Percentiles rank a stretch among this genome's conserved stretches.
Evolutionary conservation across 148 eudicot genomes (phyloP).

Genomic region (Amaranthus cruentus): DNA sequence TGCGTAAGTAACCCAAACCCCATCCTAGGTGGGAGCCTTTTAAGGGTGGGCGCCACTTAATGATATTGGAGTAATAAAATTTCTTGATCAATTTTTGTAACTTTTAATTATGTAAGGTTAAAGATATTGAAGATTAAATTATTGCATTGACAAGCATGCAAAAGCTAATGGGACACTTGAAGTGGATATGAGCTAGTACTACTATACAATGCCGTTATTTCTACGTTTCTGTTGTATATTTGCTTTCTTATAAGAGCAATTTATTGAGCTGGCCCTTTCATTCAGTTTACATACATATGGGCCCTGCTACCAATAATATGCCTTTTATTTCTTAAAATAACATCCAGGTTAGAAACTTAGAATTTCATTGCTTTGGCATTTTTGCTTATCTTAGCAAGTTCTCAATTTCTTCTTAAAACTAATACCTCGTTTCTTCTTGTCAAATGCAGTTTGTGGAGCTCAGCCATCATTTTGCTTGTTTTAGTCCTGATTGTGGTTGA

Average conservation of each 20-base stretch:
- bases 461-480: slow-evolving; percentile 59
- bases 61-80: no score
- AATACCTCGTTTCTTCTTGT: slow-evolving; percentile 11
- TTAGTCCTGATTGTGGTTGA: slow-evolving; percentile 66
- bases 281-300: neutral
- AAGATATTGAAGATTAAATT: no score
- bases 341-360: slow-evolving; percentile 44
- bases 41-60: no score
- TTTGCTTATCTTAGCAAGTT: slow-evolving; percentile 4
- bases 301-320: neutral
- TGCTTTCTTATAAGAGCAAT: neutral
- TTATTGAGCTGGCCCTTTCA: neutral
- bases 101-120: no score
- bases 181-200: no score
- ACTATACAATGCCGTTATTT: neutral
- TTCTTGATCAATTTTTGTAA: no score
- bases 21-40: no score
- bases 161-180: no score
- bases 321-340: slow-evolving; percentile 26
- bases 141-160: no score
- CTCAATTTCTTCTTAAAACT: slow-evolving; percentile 9
- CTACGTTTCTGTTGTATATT: neutral
- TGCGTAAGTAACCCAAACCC: no score
- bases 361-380: neutral
- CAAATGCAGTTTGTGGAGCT: slow-evolving; percentile 58